Base-by-base conservation (phyloP, 2,329 filamentous ascomycete species). In the Fusarium armeniacum region DNA sequence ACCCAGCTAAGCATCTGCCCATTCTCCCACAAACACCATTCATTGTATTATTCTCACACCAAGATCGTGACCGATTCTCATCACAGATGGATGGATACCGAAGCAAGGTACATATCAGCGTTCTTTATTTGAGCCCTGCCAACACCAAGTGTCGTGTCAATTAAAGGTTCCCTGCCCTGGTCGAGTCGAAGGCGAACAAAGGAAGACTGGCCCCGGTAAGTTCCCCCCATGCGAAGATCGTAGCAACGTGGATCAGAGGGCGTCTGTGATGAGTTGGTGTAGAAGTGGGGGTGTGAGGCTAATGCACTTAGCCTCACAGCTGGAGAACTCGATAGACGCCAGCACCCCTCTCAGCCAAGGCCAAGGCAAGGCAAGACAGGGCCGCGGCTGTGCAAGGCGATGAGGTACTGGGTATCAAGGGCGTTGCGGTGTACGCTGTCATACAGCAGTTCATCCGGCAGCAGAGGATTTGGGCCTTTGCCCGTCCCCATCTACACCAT, bases 161-260 rank as follows among this genome's bases (percentile, higher is more conserved):
- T 59, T 64, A 45, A 44, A 53, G 46, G 35, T 49, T 38, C 46
- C 56, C 40, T 57, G 57, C 32, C 67, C 67, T 71, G 60, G 64
- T 54, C 30, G 36, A 50, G 36, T 52, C 49, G 40, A 61, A 57
- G 40, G 40, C 28, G 54, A 62, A 55, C 36, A 57, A 63, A 73
- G 65, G 67, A 72, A 74, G 69, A 73, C 64, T 60, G 73, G 73
- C 67, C 57, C 69, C 63, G 73, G 69, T 60, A 70, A 73, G 67
- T 59, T 61, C 57, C 51, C 69, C 69, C 72, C 72, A 73, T 71
- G 71, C 62, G 70, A 75, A 75, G 73, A 75, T 75, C 73, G 68
- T 57, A 70, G 66, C 67, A 73, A 71, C 65, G 62, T 70, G 55
- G 69, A 56, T 51, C 47, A 55, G 67, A 66, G 53, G 68, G 69